These are phyloP conservation scores for Ascochyta pisi DNA, from an alignment of 2,329 filamentous ascomycete genomes.

Conservation along the genomic window DNA sequence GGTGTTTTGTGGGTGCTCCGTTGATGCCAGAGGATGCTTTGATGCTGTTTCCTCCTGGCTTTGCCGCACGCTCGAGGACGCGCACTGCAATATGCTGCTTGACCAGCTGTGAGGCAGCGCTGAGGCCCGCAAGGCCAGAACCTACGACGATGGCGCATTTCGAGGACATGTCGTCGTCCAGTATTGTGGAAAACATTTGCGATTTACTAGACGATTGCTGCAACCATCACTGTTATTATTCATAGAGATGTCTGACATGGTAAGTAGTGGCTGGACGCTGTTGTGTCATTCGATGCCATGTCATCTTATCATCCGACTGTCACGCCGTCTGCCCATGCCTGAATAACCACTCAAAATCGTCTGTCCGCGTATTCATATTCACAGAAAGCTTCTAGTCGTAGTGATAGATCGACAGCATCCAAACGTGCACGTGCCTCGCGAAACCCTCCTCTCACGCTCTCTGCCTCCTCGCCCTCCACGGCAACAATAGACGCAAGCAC, in stretches of 20 bases:
- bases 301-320: slow-evolving; percentile 18
- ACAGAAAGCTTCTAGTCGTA: no score
- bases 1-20: slow-evolving; percentile 65
- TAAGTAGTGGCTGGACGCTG: neutral
- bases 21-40: slow-evolving; percentile 73
- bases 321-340: slow-evolving; percentile 1
- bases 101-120: slow-evolving; percentile 65
- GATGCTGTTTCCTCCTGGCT: slow-evolving; percentile 70
- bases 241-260: neutral
- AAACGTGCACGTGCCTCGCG: neutral
- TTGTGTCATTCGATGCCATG: slow-evolving; percentile 10
- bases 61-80: slow-evolving; percentile 65
- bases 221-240: neutral
- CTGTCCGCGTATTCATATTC: neutral
- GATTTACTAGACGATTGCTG: neutral
- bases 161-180: slow-evolving; percentile 16
- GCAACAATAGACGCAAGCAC: slow-evolving; percentile 3
- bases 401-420: neutral
- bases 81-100: slow-evolving; percentile 60
- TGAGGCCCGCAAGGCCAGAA: slow-evolving; percentile 68
- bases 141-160: slow-evolving; percentile 65
- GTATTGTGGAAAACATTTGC: slow-evolving; percentile 9
- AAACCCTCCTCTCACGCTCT: slow-evolving; percentile 8
- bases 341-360: no score
- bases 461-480: slow-evolving; percentile 1